Percentiles rank a stretch among this genome's conserved stretches.
Conservation (phyloP, 179 eudicot species). For the Patellifolia procumbens region DNA sequence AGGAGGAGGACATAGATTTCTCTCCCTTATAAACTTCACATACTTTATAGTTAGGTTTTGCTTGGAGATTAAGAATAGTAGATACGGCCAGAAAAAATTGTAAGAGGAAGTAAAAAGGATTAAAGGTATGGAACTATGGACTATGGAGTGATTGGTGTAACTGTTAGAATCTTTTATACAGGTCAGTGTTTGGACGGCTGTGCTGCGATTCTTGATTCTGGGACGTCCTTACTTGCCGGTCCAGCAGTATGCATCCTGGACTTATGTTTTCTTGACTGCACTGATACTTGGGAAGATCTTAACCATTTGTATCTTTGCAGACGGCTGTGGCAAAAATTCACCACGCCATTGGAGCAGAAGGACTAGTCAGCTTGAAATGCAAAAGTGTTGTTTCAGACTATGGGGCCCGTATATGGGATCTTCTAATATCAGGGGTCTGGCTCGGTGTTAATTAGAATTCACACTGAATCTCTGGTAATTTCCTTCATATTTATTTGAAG, state of each 20-base stretch:
- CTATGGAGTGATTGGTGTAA: too few species aligned
- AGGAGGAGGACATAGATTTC: too few species aligned
- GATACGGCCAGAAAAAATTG: not conserved
- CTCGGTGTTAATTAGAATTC: not conserved
- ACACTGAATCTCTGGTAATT: not conserved
- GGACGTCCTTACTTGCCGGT: constrained; percentile 77
- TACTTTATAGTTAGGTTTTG: too few species aligned
- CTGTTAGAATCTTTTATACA: constrained; percentile 13
- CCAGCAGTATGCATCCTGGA: constrained; percentile 53
- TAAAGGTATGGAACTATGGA: too few species aligned
- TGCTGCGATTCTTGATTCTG: constrained; percentile 80
- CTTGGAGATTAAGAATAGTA: too few species aligned
- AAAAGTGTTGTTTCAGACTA: constrained; percentile 55
- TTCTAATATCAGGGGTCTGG: constrained; percentile 65
- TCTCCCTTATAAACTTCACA: too few species aligned
- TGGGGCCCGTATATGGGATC: constrained; percentile 68
- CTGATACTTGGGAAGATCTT: not conserved
- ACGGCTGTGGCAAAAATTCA: constrained; percentile 58
- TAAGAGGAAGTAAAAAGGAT: not conserved
- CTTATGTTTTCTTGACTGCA: not conserved
- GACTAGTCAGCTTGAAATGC: constrained; percentile 67
- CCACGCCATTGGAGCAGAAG: constrained; percentile 78
- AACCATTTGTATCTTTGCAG: constrained; percentile 34
- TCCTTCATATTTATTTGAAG: not conserved
- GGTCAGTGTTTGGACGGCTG: constrained; percentile 71